Base-by-base conservation (phyloP, 192 early-diverging fungal genomes). In the Coemansia sp. region DNA sequence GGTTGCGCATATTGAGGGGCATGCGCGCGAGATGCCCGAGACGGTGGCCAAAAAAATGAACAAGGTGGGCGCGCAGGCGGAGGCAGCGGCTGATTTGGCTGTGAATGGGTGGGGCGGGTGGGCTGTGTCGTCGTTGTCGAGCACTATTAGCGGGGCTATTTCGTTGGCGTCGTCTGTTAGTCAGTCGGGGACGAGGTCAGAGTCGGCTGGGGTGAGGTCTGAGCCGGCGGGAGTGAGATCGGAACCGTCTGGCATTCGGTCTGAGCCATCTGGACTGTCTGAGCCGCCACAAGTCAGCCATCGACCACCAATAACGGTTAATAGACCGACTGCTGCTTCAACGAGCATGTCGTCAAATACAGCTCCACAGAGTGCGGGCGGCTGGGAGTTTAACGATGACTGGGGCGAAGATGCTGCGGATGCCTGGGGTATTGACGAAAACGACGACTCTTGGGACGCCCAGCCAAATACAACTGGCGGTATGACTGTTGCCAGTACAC, bases 41-140 rank as follows among this genome's bases (percentile, higher is more conserved):
- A 84, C 85, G 5, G 68, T 79, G 5, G 72, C 72, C 38, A 77
- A 75, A 17, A 58, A 64, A 69, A 62, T 37, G 1, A 59, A 62
- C 4, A 60, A 58, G 12, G 58, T 55, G 19, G 59, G 26, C 17
- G 65, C 66, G n/a, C 64, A 62, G 50, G 55, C 69, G 9, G 64
- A 62, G 31, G 61, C 62, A 5, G 74, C 59, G 5, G 82, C 73
- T n/a, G 79, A 69, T 34, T 66, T 85, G 20, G 82, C 74, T 4
- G 79, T 85, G 57, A 64, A 72, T 21, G 87, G 88, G 23, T 93
- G 93, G 90, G 87, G 89, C 46, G 90, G 89, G 5, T 95, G 94
- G 94, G 94, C 94, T 0, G 88, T 94, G 4, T 91, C 91, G 4
- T 92, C 90, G 10, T 72, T 92, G 47, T 84, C 87, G 15, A 88